phyloP scores from a whole-genome alignment of 495 filamentous ascomycete genomes.

The Penicillium bialowiezense region DNA sequence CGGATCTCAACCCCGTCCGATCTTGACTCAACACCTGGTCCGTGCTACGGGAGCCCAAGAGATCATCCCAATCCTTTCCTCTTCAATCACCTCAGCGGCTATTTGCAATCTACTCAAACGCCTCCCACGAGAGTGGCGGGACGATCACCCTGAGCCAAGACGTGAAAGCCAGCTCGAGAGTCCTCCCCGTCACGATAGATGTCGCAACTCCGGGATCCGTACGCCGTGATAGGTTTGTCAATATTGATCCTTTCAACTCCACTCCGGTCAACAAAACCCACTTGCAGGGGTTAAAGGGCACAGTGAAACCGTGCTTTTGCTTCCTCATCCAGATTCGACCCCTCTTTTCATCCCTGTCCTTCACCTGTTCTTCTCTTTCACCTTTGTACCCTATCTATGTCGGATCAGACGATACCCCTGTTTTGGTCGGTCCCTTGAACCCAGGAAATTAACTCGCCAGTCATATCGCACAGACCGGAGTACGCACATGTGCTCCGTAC shows the following conservation, averaged over 20 bases:
- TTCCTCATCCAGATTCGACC: slow-evolving; percentile 13
- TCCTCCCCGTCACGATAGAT: no score
- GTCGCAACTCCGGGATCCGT: no score
- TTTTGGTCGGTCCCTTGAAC: no score
- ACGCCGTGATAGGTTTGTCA: no score
- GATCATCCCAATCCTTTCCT: slow-evolving; percentile 13
- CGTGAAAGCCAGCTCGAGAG: neutral
- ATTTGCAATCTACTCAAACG: neutral
- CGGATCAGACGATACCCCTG: slow-evolving; percentile 2
- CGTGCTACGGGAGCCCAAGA: no score
- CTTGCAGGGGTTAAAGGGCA: slow-evolving; percentile 24
- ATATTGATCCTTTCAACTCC: slow-evolving; percentile 12
- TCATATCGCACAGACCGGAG: neutral
- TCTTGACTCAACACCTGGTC: no score
- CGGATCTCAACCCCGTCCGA: no score
- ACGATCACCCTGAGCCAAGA: neutral
- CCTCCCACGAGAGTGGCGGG: slow-evolving; percentile 2
- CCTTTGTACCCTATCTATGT: neutral
- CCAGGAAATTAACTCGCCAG: slow-evolving; percentile 3
- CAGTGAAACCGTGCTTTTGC: slow-evolving; percentile 17
- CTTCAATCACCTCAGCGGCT: slow-evolving; percentile 6
- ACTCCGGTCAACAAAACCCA: slow-evolving; percentile 11
- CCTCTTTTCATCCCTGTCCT: slow-evolving; percentile 28
- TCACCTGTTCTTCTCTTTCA: slow-evolving; percentile 1
- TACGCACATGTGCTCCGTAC: neutral